These are phyloP conservation scores for Porphyra umbilicalis DNA, from an alignment of 31 red algal species.

Conservation along the genomic window DNA sequence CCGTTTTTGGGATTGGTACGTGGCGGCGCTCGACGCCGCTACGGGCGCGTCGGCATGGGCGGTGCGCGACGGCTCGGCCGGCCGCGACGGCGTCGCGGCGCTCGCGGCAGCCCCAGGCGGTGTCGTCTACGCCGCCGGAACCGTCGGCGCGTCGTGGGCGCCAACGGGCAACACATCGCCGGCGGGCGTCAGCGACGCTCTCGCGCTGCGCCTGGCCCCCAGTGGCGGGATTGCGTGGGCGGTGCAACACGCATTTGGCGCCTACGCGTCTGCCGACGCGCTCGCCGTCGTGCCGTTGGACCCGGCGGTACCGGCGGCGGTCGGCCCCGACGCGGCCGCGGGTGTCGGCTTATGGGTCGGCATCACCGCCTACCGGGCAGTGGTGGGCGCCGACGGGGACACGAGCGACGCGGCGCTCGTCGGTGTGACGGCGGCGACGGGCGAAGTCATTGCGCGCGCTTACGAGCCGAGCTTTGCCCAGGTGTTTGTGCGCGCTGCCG, in stretches of 20 bases:
- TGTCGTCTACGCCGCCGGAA: neutral
- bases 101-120: neutral
- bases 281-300: too few relatives aligned
- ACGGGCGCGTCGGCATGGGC: neutral
- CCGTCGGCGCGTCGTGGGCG: neutral
- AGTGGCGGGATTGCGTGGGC: neutral
- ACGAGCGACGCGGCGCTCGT: constrained; percentile 13
- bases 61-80: neutral
- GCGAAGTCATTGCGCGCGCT: constrained; percentile 3
- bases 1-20: neutral
- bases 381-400: neutral
- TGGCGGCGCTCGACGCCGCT: neutral
- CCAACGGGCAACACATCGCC: neutral
- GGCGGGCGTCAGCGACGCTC: neutral
- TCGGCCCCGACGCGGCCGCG: too few relatives aligned
- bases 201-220: neutral
- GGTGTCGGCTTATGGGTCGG: neutral
- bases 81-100: neutral
- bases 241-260: neutral
- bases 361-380: neutral
- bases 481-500: neutral
- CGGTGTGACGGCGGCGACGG: constrained; percentile 28
- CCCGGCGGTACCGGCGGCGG: neutral
- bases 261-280: neutral
- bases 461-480: neutral